phyloP scores from a whole-genome alignment of 2,329 filamentous ascomycete species.

The Penicillium capsulatum region DNA sequence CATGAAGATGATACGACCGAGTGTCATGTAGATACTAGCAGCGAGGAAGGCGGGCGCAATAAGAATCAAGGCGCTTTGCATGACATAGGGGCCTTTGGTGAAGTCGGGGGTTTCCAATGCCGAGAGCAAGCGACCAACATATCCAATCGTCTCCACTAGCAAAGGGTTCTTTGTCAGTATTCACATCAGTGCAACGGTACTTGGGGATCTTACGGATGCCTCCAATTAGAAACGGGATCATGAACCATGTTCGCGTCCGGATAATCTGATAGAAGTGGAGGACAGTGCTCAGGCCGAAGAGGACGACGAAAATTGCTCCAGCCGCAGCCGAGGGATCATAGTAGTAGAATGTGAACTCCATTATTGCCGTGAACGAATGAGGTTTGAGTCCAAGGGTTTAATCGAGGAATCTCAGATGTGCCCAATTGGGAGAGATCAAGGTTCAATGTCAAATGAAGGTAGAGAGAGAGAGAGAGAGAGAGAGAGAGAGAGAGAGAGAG shows the following conservation, averaged over 20 bases:
- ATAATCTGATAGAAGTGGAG: constrained; percentile 25
- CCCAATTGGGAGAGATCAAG: too few species aligned
- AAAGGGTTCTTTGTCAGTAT: background rate
- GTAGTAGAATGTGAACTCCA: constrained; percentile 22
- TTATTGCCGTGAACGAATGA: background rate
- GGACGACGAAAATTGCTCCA: constrained; percentile 21
- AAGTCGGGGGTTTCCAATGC: constrained; percentile 30
- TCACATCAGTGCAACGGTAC: background rate
- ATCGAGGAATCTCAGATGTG: too few species aligned
- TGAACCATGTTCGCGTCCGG: constrained; percentile 27
- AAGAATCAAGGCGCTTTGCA: constrained; percentile 27
- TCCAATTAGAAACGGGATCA: constrained; percentile 32
- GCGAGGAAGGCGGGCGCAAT: constrained; percentile 30
- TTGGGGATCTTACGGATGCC: constrained; percentile 29
- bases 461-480: too few species aligned
- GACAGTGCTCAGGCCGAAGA: constrained; percentile 22
- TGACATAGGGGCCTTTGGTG: constrained; percentile 26
- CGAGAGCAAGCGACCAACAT: constrained; percentile 48
- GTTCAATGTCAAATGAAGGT: too few species aligned
- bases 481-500: too few species aligned
- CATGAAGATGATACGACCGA: constrained; percentile 28
- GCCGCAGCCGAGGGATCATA: constrained; percentile 23
- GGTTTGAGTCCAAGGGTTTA: too few species aligned
- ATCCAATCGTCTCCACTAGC: constrained; percentile 52
- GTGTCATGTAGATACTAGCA: constrained; percentile 29